These are phyloP conservation scores for Kregervanrija delftensis DNA, from an alignment of 805 yeast species.

Conservation along the genomic window DNA sequence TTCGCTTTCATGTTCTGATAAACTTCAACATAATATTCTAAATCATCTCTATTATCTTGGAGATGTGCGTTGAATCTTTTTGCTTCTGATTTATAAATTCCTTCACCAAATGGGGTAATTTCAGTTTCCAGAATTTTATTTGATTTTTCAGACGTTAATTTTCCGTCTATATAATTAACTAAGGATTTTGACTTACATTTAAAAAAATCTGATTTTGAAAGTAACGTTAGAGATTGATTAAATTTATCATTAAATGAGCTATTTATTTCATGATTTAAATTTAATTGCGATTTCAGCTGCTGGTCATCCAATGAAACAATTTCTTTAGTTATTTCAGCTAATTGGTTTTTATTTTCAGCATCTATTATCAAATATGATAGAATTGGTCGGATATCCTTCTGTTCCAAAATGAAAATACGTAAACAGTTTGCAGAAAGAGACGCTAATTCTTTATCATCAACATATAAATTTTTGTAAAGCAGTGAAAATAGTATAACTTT, in stretches of 20 bases:
- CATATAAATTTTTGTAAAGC: slow-evolving; percentile 11
- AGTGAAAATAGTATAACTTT: slow-evolving; percentile 9
- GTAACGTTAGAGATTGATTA: slow-evolving; percentile 1
- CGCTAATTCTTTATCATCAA: slow-evolving; percentile 8
- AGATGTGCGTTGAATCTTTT: slow-evolving; percentile 43
- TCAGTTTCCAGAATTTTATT: slow-evolving; percentile 17
- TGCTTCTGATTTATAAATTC: slow-evolving; percentile 38
- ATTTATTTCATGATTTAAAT: slow-evolving; percentile 7
- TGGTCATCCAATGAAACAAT: slow-evolving; percentile 15
- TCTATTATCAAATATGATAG: background rate
- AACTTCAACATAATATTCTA: slow-evolving; percentile 37
- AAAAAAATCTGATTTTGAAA: slow-evolving; percentile 1
- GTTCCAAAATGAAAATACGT: slow-evolving; percentile 13
- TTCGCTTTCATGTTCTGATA: slow-evolving; percentile 43
- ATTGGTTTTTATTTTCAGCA: background rate
- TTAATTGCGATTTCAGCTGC: slow-evolving; percentile 10
- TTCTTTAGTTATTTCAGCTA: slow-evolving; percentile 1
- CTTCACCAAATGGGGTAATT: slow-evolving; percentile 28
- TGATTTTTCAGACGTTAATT: background rate
- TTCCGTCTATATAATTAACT: background rate
- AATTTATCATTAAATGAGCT: slow-evolving; percentile 7
- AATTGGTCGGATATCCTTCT: background rate
- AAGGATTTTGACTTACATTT: slow-evolving; percentile 2
- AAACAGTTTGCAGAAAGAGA: slow-evolving; percentile 19
- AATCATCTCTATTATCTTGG: slow-evolving; percentile 63